phyloP scores from a whole-genome alignment of 2,329 filamentous ascomycete species.

The Neonectria hederae region DNA sequence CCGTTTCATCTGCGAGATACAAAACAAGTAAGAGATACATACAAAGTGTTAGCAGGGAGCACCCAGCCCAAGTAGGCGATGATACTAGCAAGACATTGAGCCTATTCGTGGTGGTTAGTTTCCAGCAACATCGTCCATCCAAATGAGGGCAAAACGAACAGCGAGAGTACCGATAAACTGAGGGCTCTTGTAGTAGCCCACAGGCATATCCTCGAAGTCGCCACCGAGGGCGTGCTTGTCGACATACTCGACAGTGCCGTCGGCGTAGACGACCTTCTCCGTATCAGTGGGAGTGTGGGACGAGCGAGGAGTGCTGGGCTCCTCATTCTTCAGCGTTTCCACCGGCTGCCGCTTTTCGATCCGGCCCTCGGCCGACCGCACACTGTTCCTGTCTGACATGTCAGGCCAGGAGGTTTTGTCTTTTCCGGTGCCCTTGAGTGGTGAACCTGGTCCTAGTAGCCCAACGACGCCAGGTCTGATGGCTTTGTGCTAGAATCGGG shows the following conservation, averaged over 20 bases:
- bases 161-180: conserved; percentile 54
- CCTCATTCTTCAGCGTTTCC: conserved; percentile 12
- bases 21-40: conserved; percentile 5
- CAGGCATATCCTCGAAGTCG: conserved; percentile 51
- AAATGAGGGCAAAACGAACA: conserved; percentile 31
- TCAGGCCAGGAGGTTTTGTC: background rate
- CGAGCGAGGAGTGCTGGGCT: conserved; percentile 22
- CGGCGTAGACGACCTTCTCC: conserved; percentile 48
- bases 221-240: conserved; percentile 55
- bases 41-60: conserved; percentile 49
- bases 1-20: background rate
- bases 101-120: conserved; percentile 30
- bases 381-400: conserved; percentile 14
- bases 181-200: conserved; percentile 51
- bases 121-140: background rate
- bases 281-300: conserved; percentile 25
- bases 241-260: conserved; percentile 54
- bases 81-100: conserved; percentile 47
- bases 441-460: conserved; percentile 1
- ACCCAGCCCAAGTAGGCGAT: conserved; percentile 50
- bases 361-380: conserved; percentile 8
- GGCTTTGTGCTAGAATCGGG: background rate
- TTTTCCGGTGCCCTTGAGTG: background rate
- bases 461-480: conserved; percentile 21
- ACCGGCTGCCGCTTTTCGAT: conserved; percentile 11